These are phyloP conservation scores for Aspergillus arachidicola DNA, from an alignment of 2,329 filamentous ascomycete species.

Conservation along the genomic window DNA sequence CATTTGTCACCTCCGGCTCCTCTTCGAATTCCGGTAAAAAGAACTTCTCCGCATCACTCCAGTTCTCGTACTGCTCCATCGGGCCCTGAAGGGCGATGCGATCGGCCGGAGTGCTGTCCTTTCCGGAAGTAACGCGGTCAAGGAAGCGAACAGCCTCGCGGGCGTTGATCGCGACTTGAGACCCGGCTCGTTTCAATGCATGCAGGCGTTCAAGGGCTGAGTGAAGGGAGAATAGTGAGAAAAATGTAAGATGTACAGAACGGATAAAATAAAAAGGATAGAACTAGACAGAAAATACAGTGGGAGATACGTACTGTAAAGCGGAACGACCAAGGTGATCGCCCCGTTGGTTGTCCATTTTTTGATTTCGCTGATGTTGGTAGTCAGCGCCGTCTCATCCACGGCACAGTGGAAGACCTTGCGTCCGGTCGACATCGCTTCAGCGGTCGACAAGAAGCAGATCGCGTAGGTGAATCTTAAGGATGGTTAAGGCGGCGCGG, in stretches of 20 bases:
- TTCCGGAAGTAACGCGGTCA: conserved; percentile 52
- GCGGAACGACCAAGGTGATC: conserved; percentile 54
- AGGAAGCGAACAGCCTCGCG: conserved; percentile 56
- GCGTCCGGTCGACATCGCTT: conserved; percentile 44
- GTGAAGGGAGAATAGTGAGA: conserved; percentile 14
- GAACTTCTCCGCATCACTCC: conserved; percentile 50
- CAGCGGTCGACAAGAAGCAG: conserved; percentile 27
- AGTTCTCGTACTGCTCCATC: conserved; percentile 52
- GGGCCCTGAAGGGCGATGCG: conserved; percentile 51
- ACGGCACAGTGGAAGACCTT: conserved; percentile 56
- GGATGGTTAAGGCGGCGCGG: conserved; percentile 17
- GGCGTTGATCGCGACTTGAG: conserved; percentile 52
- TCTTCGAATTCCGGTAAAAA: conserved; percentile 49
- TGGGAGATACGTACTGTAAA: conserved; percentile 49
- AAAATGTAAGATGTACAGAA: conserved; percentile 9
- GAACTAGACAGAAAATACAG: neutral
- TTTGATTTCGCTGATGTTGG: conserved; percentile 57
- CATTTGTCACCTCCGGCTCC: conserved; percentile 33
- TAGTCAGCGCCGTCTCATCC: conserved; percentile 55
- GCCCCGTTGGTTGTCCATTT: conserved; percentile 53
- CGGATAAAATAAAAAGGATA: neutral
- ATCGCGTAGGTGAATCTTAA: conserved; percentile 17
- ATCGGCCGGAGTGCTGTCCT: conserved; percentile 46
- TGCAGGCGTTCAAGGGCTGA: conserved; percentile 51
- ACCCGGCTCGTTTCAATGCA: conserved; percentile 47